Evolutionary conservation across 2,329 filamentous ascomycete species (phyloP).

Genomic region (Aureobasidium sp.): DNA sequence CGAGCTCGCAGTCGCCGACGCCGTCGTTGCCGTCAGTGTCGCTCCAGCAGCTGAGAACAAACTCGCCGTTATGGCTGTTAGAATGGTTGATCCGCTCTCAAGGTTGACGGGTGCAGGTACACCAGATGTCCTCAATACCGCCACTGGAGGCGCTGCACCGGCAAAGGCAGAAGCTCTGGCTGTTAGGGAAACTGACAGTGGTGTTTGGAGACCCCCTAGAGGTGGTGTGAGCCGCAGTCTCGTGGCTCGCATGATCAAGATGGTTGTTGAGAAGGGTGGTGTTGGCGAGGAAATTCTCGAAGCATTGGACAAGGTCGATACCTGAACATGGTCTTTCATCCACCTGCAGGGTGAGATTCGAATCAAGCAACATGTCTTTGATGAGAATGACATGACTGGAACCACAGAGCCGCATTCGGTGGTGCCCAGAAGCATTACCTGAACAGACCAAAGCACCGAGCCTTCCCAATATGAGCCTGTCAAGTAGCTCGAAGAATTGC

Average conservation of each 20-base stretch:
- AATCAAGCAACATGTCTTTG: not conserved
- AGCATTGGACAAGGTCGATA: slow-evolving; percentile 66
- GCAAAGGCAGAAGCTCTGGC: slow-evolving; percentile 32
- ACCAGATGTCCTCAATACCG: slow-evolving; percentile 37
- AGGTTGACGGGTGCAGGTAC: slow-evolving; percentile 40
- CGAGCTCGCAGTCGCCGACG: slow-evolving; percentile 87
- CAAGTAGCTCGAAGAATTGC: not conserved
- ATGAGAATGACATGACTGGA: not conserved
- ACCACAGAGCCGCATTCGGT: not conserved
- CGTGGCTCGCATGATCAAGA: slow-evolving; percentile 65
- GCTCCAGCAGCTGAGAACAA: slow-evolving; percentile 42
- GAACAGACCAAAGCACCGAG: not conserved
- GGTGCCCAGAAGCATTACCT: not conserved
- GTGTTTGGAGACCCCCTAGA: slow-evolving; percentile 78
- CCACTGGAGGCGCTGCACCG: slow-evolving; percentile 32
- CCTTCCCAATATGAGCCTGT: not conserved
- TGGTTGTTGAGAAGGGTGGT: slow-evolving; percentile 66
- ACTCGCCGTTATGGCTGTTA: slow-evolving; percentile 32
- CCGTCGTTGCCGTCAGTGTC: slow-evolving; percentile 77
- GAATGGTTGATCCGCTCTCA: slow-evolving; percentile 42
- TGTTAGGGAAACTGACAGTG: slow-evolving; percentile 42
- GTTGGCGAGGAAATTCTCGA: slow-evolving; percentile 81
- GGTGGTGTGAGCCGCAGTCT: slow-evolving; percentile 73
- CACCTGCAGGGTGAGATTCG: not conserved
- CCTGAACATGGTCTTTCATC: slow-evolving; percentile 16